These are phyloP conservation scores for Kluyveromyces sp. DNA, from an alignment of 1,139 yeast species.

Conservation along the genomic window DNA sequence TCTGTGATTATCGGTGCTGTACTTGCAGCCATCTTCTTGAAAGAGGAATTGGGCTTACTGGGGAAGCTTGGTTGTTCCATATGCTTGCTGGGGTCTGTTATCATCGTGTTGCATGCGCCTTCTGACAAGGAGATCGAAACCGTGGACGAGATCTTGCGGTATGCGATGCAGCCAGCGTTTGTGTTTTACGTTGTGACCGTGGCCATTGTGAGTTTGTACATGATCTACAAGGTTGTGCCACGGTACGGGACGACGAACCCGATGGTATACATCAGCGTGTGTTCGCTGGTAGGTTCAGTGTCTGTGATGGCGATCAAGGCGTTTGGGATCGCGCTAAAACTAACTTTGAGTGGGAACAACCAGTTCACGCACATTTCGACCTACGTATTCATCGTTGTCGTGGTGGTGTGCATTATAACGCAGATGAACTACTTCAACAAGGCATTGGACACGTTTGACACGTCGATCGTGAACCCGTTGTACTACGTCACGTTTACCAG, in stretches of 20 bases:
- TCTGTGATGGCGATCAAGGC: constrained; percentile 92
- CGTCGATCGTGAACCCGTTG: constrained; percentile 85
- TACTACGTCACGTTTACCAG: constrained; percentile 91
- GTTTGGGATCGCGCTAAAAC: constrained; percentile 83
- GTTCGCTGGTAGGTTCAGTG: constrained; percentile 85
- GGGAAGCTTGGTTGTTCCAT: constrained; percentile 96
- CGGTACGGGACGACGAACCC: constrained; percentile 75
- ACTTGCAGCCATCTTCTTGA: constrained; percentile 73
- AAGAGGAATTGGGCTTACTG: constrained; percentile 78
- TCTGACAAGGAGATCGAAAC: constrained; percentile 85
- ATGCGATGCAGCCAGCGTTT: constrained; percentile 78
- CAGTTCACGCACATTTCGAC: constrained; percentile 84
- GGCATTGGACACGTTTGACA: constrained; percentile 88
- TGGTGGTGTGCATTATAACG: constrained; percentile 72
- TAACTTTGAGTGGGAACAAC: constrained; percentile 80
- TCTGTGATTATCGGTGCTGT: constrained; percentile 89
- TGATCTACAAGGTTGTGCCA: constrained; percentile 82
- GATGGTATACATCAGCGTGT: constrained; percentile 81
- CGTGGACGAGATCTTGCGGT: constrained; percentile 76
- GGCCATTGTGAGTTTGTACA: constrained; percentile 57
- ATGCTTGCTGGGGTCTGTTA: constrained; percentile 83
- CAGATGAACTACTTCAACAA: constrained; percentile 93
- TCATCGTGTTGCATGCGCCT: constrained; percentile 87
- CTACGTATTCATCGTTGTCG: constrained; percentile 71
- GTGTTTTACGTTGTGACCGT: constrained; percentile 59